These are phyloP conservation scores for Penicillium ochrochloron DNA, from an alignment of 495 filamentous ascomycete genomes.

Conservation along the genomic window DNA sequence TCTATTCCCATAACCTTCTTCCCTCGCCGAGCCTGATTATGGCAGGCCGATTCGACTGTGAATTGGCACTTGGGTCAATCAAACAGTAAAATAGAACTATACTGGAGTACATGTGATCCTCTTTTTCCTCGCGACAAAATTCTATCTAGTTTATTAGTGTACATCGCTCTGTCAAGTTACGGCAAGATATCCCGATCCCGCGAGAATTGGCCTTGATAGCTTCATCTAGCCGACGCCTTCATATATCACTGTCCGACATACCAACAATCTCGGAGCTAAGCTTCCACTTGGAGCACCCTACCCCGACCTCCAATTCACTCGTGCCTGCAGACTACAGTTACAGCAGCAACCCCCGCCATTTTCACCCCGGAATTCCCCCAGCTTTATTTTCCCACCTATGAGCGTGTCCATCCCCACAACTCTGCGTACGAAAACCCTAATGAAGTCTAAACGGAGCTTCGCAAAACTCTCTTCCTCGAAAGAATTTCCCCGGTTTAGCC, in stretches of 20 bases:
- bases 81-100: conserved; percentile 4
- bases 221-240: neutral
- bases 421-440: neutral
- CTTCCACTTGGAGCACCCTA: neutral
- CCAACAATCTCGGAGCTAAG: neutral
- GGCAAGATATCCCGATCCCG: neutral
- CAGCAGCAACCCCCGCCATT: neutral
- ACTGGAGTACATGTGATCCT: neutral
- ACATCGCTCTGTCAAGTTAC: neutral
- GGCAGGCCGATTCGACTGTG: neutral
- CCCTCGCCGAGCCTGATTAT: conserved; percentile 5
- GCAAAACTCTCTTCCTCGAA: neutral
- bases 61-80: neutral
- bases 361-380: conserved; percentile 10
- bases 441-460: neutral
- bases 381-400: conserved; percentile 27
- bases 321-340: neutral
- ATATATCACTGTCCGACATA: neutral
- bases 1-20: conserved; percentile 13
- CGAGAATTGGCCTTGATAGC: neutral
- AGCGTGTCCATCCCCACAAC: conserved; percentile 7
- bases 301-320: neutral
- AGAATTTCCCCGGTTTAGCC: neutral
- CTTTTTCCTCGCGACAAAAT: neutral
- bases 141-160: neutral